Base-by-base conservation (phyloP, 257 asterid genomes). In the Craterostigma plantagineum region DNA sequence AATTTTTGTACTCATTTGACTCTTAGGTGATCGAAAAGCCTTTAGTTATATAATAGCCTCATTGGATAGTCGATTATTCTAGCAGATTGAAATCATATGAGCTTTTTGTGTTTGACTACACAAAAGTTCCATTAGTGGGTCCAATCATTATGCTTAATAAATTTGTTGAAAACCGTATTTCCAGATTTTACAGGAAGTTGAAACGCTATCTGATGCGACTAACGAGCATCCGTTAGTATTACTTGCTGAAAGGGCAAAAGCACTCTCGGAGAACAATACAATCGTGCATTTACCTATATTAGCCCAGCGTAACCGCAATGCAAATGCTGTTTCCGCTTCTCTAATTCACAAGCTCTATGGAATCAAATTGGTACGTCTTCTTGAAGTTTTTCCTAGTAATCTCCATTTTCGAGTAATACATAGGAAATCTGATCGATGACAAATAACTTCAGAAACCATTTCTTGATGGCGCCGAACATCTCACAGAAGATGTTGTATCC, bases 331-430 rank as follows among this genome's bases (percentile, higher is more conserved):
- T 65, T 73, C 85, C 38, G 90, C 91, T 42, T 87, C 93, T 59
- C 87, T 82, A 39, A 42, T 87, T 53, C 98, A 87, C 74, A 87
- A 77, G 71, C 82, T 87, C 46, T 87, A 74, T 50, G 93, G 98
- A 38, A 56, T 72, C 57, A 87, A 77, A 66, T 75, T 87, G 77
- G 98, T 87, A 65, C 59, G 66, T 52, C 53, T 53, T 53, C 35
- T 61, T 52, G 45, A 49, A 16, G n/a, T 61, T 41, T 43, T 37
- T 42, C 38, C 2, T 23, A 23, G 6, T 23, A 23, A 2, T 2
- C 4, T 16, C 1, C 14, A 3, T 1, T 10, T 10, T 36, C 14
- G 40, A 12, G 40, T 36, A 9, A 36, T 9, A 36, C 40, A 3
- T 2, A 12, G 30, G 30, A 23, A 23, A 23, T 23, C 30, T 2